Conservation (phyloP, 805 yeast genomes). For the Myxozyma sirexii region DNA sequence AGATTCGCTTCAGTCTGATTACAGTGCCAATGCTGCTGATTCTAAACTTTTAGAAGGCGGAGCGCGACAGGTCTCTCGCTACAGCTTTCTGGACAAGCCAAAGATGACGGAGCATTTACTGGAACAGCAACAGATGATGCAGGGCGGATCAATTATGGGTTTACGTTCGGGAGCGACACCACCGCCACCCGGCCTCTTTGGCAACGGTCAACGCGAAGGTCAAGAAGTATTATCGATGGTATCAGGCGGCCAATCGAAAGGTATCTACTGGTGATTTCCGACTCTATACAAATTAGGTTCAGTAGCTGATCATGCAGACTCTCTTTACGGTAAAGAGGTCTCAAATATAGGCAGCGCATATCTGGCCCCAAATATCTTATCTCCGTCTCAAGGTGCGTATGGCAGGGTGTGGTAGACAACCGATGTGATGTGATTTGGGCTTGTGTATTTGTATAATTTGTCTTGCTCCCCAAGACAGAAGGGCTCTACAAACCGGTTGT, state of each 20-base stretch:
- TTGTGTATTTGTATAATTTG: not conserved
- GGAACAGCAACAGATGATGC: slow-evolving; percentile 43
- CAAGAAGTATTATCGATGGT: slow-evolving; percentile 25
- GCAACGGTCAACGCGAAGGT: slow-evolving; percentile 32
- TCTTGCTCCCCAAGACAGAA: not conserved
- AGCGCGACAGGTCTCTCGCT: slow-evolving; percentile 18
- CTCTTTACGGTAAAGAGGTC: slow-evolving; percentile 8
- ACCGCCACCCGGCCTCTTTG: slow-evolving; percentile 74
- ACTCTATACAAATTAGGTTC: not conserved
- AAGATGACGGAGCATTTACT: slow-evolving; percentile 25
- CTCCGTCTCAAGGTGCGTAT: slow-evolving; percentile 25
- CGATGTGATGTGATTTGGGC: not conserved
- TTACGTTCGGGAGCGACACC: slow-evolving; percentile 48
- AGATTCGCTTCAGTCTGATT: slow-evolving; percentile 13
- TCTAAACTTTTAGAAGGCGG: slow-evolving; percentile 1
- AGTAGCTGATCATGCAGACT: not conserved
- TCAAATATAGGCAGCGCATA: slow-evolving; percentile 7
- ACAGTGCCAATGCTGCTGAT: slow-evolving; percentile 1
- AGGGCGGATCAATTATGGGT: slow-evolving; percentile 17
- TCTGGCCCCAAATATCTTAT: slow-evolving; percentile 2
- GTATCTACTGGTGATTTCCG: slow-evolving; percentile 5
- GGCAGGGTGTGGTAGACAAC: slow-evolving; percentile 7
- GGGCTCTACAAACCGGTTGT: not conserved
- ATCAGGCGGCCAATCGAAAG: slow-evolving; percentile 23
- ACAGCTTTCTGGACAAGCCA: slow-evolving; percentile 17